Evolutionary conservation across 805 yeast genomes (phyloP).

Genomic region (Wickerhamiella alocasiicola): DNA sequence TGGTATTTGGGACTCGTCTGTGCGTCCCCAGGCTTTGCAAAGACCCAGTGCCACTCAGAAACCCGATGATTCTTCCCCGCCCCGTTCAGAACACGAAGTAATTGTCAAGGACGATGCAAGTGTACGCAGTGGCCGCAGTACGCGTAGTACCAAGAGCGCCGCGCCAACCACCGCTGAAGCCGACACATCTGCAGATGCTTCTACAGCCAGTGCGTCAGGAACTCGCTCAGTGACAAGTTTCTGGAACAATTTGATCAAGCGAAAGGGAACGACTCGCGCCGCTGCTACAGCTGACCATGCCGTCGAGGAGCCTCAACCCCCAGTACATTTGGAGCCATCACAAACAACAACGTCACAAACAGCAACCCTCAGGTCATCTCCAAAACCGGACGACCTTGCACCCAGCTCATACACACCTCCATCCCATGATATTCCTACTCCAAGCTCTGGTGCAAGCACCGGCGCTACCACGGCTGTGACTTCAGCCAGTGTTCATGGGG

Average conservation of each 20-base stretch:
- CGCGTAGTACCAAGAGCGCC: background rate
- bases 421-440: conserved; percentile 11
- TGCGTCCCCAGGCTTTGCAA: conserved; percentile 3
- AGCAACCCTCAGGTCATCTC: background rate
- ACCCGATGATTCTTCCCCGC: background rate
- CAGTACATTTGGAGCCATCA: background rate
- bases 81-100: conserved; percentile 3
- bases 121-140: background rate
- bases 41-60: background rate
- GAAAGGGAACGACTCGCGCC: background rate
- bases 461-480: conserved; percentile 18
- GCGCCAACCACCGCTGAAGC: background rate
- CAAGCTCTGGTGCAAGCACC: background rate
- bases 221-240: conserved; percentile 5
- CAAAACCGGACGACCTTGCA: background rate
- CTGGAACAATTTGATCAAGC: conserved; percentile 4
- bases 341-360: background rate
- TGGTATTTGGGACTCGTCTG: conserved; percentile 68
- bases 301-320: background rate
- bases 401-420: background rate
- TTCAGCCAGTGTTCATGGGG: conserved; percentile 9
- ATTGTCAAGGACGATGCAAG: conserved; percentile 3
- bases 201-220: background rate
- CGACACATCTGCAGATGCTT: background rate
- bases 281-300: background rate